Evolutionary conservation across 139 green algal species (phyloP), one percentile per base, ranked within the genome.

Genomic region (Chlamydomonas applanata): DNA sequence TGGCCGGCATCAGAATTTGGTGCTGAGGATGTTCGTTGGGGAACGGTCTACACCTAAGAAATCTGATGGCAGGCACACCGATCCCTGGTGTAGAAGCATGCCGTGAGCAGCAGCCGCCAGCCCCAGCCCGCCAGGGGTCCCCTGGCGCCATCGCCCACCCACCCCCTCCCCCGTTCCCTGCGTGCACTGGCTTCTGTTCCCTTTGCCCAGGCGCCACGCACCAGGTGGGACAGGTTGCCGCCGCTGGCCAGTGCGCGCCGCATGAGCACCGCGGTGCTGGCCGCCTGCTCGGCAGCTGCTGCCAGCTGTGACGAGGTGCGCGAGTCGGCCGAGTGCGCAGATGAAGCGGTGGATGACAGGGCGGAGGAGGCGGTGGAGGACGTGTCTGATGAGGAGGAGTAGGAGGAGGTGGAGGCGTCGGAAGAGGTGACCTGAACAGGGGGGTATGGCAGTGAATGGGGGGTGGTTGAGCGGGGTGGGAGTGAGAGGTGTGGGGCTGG

Each of bases 341-440:
- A 45, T 13, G 61, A 69, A 20, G 16, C 5, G 61, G 61, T 32
- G 32, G 61, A 24, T 13, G 61, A 69, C 5, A n/a, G n/a, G 25
- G 19, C 9, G 61, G 61, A 45, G 61, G 61, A 69, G 61, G 16
- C 5, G 61, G 61, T 32, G 32, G 61, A 24, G 61, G 61, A 69
- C 5, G 32, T 27, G 61, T 29, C 29, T 27, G 61, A 29, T 34
- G 61, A 14, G 61, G 61, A 34, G 25, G 61, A 24, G 29, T 29
- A 5, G 61, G 61, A 69, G 61, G 61, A 52, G 61, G 30, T 45
- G 29, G 61, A 45, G 24, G 61, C 61, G 54, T 27, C n/a, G 54
- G 9, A 27, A 13, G 54, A 30, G 54, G n/a, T 13, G 54, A 4
- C 54, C 24, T 30, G 54, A n/a, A n/a, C n/a, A n/a, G 54, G 54